A percentile compares a stretch with the other conserved stretches of the same genome.
phyloP scores from a whole-genome alignment of 768 basidiomycete species.

The Pisolithus albus region DNA sequence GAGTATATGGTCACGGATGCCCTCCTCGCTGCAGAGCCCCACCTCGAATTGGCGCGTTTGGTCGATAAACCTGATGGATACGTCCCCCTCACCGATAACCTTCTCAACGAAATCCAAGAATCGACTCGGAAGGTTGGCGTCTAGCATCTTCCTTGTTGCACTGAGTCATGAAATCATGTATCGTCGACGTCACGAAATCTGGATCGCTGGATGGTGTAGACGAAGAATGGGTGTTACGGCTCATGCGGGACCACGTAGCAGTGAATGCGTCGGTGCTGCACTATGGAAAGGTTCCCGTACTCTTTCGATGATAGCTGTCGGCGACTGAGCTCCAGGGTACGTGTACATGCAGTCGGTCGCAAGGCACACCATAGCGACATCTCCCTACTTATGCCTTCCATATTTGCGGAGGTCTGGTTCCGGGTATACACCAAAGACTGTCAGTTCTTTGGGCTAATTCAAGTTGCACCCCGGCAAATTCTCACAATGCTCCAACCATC shows the following conservation, averaged over 20 bases:
- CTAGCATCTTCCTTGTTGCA: background rate
- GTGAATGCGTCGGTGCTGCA: constrained; percentile 64
- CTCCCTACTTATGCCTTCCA: constrained; percentile 54
- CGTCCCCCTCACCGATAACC: constrained; percentile 64
- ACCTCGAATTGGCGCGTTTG: constrained; percentile 51
- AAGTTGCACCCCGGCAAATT: constrained; percentile 57
- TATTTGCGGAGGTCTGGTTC: constrained; percentile 65
- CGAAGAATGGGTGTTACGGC: constrained; percentile 25
- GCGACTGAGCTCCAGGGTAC: background rate
- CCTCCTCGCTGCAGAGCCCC: constrained; percentile 59
- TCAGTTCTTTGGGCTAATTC: constrained; percentile 52
- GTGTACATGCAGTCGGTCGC: constrained; percentile 31
- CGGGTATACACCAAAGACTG: constrained; percentile 64
- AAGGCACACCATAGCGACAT: constrained; percentile 49
- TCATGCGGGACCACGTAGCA: constrained; percentile 47
- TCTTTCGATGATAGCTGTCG: background rate
- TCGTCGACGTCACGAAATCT: constrained; percentile 37
- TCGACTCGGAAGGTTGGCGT: constrained; percentile 31
- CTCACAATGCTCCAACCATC: constrained; percentile 17
- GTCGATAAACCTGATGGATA: constrained; percentile 55
- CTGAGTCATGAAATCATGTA: constrained; percentile 21
- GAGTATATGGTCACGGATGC: constrained; percentile 85
- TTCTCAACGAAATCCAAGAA: constrained; percentile 53
- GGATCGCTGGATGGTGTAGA: constrained; percentile 21
- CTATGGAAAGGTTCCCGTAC: constrained; percentile 51